These are phyloP conservation scores for Hyaloscypha finlandica DNA, from an alignment of 495 filamentous ascomycete species.

Conservation along the genomic window DNA sequence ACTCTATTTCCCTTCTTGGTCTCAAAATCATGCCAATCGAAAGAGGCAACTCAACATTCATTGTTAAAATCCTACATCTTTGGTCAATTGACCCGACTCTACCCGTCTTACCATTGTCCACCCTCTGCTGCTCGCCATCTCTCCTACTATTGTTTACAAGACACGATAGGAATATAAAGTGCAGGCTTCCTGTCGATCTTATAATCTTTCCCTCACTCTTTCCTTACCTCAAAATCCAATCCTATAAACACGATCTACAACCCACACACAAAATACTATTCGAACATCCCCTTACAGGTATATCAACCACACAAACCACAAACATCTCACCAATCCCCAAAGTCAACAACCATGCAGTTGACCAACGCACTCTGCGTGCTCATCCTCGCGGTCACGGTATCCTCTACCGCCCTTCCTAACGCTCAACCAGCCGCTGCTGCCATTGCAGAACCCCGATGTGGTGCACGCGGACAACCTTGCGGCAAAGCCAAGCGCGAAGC, in stretches of 20 bases:
- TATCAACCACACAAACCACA: slow-evolving; percentile 5
- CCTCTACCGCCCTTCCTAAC: slow-evolving; percentile 31
- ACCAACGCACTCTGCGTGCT: slow-evolving; percentile 36
- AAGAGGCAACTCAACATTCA: not conserved
- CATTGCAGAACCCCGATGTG: slow-evolving; percentile 9
- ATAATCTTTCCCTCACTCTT: not conserved
- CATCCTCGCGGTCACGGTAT: slow-evolving; percentile 32
- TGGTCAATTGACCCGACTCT: not conserved
- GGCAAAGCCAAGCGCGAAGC: not conserved
- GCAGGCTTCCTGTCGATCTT: too few relatives aligned
- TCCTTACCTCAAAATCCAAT: not conserved
- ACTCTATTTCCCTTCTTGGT: slow-evolving; percentile 5
- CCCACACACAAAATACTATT: not conserved
- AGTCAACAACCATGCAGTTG: slow-evolving; percentile 41
- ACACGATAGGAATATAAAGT: not conserved
- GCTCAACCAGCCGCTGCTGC: not conserved
- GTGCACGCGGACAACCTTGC: not conserved
- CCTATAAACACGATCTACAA: not conserved
- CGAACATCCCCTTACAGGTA: not conserved
- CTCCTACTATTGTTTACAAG: not conserved
- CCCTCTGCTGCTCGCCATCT: not conserved
- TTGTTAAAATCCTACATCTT: not conserved
- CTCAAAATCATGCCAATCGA: slow-evolving; percentile 19
- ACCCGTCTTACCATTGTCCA: not conserved
- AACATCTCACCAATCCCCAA: not conserved